phyloP scores from a whole-genome alignment of 352 stramenopile species.

The Phytophthora ramorum region DNA sequence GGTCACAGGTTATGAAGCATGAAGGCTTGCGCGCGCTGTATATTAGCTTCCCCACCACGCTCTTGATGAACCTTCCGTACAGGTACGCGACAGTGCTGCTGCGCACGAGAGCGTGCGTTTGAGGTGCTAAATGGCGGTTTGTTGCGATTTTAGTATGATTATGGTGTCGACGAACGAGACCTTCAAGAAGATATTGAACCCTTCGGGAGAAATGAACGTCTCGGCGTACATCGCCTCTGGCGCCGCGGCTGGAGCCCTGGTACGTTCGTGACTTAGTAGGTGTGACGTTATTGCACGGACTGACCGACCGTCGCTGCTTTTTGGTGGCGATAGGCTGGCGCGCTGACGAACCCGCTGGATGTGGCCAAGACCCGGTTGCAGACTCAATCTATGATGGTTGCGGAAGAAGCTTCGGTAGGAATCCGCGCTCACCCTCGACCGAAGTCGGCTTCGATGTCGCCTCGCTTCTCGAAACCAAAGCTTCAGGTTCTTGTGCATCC shows the following conservation, averaged over 20 bases:
- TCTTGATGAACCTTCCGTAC: conserved; percentile 99
- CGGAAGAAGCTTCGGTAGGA: conserved; percentile 70
- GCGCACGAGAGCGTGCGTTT: too few species aligned
- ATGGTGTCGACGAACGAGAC: conserved; percentile 99
- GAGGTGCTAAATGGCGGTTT: neutral
- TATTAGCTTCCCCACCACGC: conserved; percentile 97
- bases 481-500: conserved; percentile 63
- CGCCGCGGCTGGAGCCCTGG: conserved; percentile 93
- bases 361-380: conserved; percentile 98
- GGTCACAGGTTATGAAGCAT: conserved; percentile 68
- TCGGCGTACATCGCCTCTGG: conserved; percentile 94
- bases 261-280: conserved; percentile 30
- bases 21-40: conserved; percentile 89
- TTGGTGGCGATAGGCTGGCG: conserved; percentile 60
- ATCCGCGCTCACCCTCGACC: conserved; percentile 32
- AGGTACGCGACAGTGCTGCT: conserved; percentile 42
- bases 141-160: conserved; percentile 83
- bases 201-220: conserved; percentile 87
- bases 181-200: conserved; percentile 95
- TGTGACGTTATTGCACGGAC: neutral
- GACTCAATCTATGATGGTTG: conserved; percentile 89
- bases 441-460: conserved; percentile 41
- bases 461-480: conserved; percentile 49
- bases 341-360: conserved; percentile 97
- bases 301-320: neutral